Conservation (phyloP, 148 eudicot species). For the Vaccinium darrowii region DNA sequence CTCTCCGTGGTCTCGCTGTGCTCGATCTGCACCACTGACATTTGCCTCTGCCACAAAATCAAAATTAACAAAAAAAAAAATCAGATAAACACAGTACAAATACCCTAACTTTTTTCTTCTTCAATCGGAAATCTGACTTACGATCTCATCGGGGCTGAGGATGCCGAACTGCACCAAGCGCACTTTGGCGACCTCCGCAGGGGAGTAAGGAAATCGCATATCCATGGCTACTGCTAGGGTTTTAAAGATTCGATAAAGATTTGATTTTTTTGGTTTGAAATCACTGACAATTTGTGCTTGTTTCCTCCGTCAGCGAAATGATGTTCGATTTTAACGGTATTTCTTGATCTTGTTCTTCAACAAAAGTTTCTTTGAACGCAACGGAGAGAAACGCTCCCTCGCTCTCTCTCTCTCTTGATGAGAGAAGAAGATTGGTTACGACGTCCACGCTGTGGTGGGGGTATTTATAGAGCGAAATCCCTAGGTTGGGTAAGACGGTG, state of each 20-base stretch:
- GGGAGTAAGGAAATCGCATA: constrained; percentile 77
- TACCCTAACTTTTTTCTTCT: neutral
- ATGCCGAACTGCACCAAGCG: constrained; percentile 91
- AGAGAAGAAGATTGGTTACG: neutral
- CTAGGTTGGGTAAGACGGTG: constrained; percentile 7
- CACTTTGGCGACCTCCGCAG: constrained; percentile 97
- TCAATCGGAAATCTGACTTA: constrained; percentile 25
- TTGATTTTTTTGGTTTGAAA: neutral
- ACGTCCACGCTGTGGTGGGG: neutral
- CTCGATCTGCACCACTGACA: constrained; percentile 98
- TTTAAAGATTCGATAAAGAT: neutral
- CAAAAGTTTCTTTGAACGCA: neutral
- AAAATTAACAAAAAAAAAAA: neutral
- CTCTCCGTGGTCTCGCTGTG: constrained; percentile 92
- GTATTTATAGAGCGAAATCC: constrained; percentile 22
- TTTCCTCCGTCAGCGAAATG: neutral
- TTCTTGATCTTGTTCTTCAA: neutral
- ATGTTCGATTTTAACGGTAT: neutral
- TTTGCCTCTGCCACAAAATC: constrained; percentile 77
- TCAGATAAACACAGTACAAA: neutral
- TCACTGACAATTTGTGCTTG: neutral
- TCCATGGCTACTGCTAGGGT: constrained; percentile 43
- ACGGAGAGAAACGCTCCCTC: neutral
- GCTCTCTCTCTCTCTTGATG: constrained; percentile 7
- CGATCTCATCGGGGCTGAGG: constrained; percentile 95